Percentiles rank a stretch among this genome's conserved stretches.
phyloP scores from a whole-genome alignment of 2,329 filamentous ascomycete species.

The Cladophialophora bantiana region DNA sequence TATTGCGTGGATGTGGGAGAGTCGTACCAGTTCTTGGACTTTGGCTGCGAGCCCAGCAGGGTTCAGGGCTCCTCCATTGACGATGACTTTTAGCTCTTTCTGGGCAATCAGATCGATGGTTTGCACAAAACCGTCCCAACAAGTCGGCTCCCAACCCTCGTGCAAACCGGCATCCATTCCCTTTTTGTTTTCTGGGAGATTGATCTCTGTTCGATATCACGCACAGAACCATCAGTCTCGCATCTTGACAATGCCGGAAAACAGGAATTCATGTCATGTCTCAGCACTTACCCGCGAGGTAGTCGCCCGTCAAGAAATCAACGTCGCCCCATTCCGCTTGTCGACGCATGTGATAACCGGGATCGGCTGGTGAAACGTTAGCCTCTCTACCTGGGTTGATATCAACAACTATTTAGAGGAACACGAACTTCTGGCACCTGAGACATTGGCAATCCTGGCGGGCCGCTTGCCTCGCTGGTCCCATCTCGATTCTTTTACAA shows the following conservation, averaged over 20 bases:
- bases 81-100: slow-evolving; percentile 26
- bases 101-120: slow-evolving; percentile 12
- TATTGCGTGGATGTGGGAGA: not conserved
- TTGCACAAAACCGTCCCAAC: slow-evolving; percentile 9
- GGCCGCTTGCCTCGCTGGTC: slow-evolving; percentile 7
- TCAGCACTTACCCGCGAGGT: slow-evolving; percentile 42
- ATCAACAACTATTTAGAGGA: slow-evolving; percentile 23
- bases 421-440: slow-evolving; percentile 21
- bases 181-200: slow-evolving; percentile 29
- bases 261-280: not conserved
- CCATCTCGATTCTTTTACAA: slow-evolving; percentile 4
- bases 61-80: slow-evolving; percentile 36
- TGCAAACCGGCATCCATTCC: slow-evolving; percentile 23
- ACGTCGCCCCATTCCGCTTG: slow-evolving; percentile 39
- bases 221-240: not conserved
- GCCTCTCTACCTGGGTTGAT: not conserved
- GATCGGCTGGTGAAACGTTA: slow-evolving; percentile 30
- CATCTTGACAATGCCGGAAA: not conserved
- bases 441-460: not conserved
- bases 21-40: slow-evolving; percentile 16
- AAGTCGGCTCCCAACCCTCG: slow-evolving; percentile 33
- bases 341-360: slow-evolving; percentile 17
- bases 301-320: slow-evolving; percentile 44
- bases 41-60: slow-evolving; percentile 13
- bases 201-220: slow-evolving; percentile 37